phyloP scores from a whole-genome alignment of 2,329 filamentous ascomycete species.

The Zasmidium cellare region DNA sequence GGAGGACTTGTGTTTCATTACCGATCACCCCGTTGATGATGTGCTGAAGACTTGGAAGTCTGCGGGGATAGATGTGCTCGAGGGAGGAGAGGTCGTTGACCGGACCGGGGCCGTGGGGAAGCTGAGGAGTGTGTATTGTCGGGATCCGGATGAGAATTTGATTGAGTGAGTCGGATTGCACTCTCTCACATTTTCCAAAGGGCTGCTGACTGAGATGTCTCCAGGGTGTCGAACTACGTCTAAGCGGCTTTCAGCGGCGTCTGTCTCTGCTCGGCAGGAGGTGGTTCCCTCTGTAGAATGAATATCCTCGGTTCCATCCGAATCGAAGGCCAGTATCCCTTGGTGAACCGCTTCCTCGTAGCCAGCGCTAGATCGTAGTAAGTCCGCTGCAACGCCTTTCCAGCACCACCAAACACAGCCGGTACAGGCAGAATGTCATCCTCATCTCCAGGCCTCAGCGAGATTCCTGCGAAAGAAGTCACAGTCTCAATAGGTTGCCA shows the following conservation, averaged over 20 bases:
- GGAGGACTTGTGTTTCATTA: conserved; percentile 61
- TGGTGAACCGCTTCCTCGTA: conserved; percentile 36
- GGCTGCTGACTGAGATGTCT: background rate
- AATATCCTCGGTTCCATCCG: conserved; percentile 55
- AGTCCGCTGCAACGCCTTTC: conserved; percentile 9
- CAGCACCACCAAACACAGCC: conserved; percentile 10
- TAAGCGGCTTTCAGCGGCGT: conserved; percentile 12
- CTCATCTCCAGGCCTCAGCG: conserved; percentile 42
- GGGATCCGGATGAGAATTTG: conserved; percentile 63
- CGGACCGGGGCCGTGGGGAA: conserved; percentile 58
- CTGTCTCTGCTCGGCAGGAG: conserved; percentile 5
- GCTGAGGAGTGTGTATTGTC: conserved; percentile 59
- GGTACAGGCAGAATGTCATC: conserved; percentile 25
- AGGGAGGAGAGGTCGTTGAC: conserved; percentile 53
- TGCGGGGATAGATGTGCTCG: conserved; percentile 49
- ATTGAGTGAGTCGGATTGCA: conserved; percentile 54
- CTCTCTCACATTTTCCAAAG: background rate
- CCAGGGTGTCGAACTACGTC: conserved; percentile 33
- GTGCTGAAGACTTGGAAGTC: conserved; percentile 46
- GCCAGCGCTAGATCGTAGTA: conserved; percentile 19
- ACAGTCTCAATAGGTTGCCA: conserved; percentile 56
- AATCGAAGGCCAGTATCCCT: conserved; percentile 58
- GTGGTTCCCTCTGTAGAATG: conserved; percentile 45
- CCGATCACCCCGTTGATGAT: conserved; percentile 51
- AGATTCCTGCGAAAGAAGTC: conserved; percentile 53